phyloP scores from a whole-genome alignment of 106 monocot genomes.

The Chionographis japonica region DNA sequence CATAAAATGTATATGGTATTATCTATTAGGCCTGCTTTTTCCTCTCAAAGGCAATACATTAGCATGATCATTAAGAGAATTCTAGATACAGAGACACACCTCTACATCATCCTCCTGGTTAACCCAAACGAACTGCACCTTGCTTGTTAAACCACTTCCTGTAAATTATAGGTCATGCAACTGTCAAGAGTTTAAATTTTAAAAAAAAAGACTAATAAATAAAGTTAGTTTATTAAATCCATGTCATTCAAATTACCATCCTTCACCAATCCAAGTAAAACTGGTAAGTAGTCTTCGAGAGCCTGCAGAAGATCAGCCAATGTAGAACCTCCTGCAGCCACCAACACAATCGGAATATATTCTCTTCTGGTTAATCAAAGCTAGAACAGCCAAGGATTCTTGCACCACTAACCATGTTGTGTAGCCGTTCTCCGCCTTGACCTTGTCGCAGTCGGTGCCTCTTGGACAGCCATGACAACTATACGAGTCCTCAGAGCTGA shows the following conservation, averaged over 20 bases:
- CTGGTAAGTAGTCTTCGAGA: conserved; percentile 69
- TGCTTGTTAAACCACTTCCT: conserved; percentile 47
- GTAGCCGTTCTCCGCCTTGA: conserved; percentile 39
- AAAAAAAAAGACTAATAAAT: not conserved
- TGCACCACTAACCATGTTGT: conserved; percentile 46
- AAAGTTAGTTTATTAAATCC: not conserved
- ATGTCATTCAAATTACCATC: conserved; percentile 39
- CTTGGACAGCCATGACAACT: conserved; percentile 63
- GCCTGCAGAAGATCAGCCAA: conserved; percentile 61
- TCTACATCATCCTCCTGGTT: conserved; percentile 72
- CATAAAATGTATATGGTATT: not conserved
- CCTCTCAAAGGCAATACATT: not conserved
- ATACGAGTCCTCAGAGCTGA: conserved; percentile 52
- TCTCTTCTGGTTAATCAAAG: not conserved
- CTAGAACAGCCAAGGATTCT: not conserved
- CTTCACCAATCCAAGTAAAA: conserved; percentile 62
- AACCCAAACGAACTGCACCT: conserved; percentile 63
- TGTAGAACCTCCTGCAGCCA: conserved; percentile 54
- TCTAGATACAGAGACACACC: conserved; percentile 20
- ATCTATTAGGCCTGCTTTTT: not conserved
- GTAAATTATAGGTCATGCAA: conserved; percentile 17
- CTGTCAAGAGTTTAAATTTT: conserved; percentile 14
- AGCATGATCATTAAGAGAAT: not conserved
- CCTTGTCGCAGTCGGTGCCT: conserved; percentile 36
- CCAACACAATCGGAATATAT: not conserved